phyloP scores from a whole-genome alignment of 345 rosid species.

The Microcos paniculata region DNA sequence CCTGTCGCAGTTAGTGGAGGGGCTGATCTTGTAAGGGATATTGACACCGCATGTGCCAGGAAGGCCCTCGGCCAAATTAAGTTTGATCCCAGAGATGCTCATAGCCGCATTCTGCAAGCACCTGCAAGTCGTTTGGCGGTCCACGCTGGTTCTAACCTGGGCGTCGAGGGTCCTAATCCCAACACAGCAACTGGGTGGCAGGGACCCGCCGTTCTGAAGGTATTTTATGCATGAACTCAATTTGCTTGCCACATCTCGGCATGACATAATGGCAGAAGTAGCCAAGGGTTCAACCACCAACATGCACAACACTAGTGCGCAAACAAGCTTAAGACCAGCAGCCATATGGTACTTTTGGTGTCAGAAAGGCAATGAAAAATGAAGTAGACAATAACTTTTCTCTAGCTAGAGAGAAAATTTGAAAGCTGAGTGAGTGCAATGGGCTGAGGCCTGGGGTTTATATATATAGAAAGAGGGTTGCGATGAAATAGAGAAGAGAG shows the following conservation, averaged over 20 bases:
- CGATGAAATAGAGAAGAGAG: too few species aligned
- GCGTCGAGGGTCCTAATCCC: conserved; percentile 21
- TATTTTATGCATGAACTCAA: conserved; percentile 22
- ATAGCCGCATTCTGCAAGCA: conserved; percentile 34
- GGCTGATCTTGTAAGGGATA: conserved; percentile 46
- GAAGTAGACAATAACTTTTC: too few species aligned
- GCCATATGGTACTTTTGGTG: conserved; percentile 1
- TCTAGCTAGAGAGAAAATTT: too few species aligned
- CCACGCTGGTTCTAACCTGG: conserved; percentile 34
- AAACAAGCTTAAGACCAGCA: conserved; percentile 7
- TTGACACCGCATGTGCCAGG: conserved; percentile 37
- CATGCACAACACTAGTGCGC: conserved; percentile 18
- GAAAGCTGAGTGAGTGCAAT: too few species aligned
- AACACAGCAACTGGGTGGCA: conserved; percentile 28
- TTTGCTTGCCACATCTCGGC: conserved; percentile 25
- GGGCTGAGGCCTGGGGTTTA: too few species aligned
- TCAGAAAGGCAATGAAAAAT: too few species aligned
- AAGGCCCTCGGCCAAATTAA: conserved; percentile 19
- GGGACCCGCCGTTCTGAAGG: conserved; percentile 10
- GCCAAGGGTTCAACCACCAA: conserved; percentile 18
- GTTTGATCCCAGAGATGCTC: conserved; percentile 14
- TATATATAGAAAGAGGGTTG: too few species aligned
- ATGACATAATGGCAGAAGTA: conserved; percentile 25
- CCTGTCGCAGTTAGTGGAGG: conserved; percentile 37
- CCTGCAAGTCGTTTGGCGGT: conserved; percentile 36